A percentile compares a stretch with the other conserved stretches of the same genome.
These are phyloP conservation scores for Leucoagaricus sp. DNA, from an alignment of 1,284 basidiomycete genomes.

Conservation along the genomic window DNA sequence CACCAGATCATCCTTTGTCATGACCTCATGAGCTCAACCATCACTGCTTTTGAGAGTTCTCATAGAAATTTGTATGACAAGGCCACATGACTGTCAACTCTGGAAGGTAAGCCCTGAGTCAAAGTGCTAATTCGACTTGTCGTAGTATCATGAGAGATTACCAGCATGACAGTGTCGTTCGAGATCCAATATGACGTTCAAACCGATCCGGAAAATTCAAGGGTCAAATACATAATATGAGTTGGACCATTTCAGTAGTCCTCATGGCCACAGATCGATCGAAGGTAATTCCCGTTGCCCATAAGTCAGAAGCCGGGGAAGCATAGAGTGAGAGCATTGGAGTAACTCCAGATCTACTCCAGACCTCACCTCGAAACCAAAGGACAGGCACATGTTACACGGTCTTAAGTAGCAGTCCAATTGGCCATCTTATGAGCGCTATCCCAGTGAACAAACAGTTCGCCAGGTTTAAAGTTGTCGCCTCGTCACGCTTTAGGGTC, in stretches of 20 bases:
- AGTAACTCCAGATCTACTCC: slow-evolving; percentile 1
- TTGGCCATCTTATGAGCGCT: slow-evolving; percentile 1
- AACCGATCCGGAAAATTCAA: too few relatives aligned
- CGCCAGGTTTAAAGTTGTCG: not conserved
- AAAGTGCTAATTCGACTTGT: too few relatives aligned
- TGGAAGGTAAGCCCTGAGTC: too few relatives aligned
- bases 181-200: too few relatives aligned
- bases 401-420: not conserved
- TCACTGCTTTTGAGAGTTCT: not conserved
- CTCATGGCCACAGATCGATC: not conserved
- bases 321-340: slow-evolving; percentile 9
- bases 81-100: too few relatives aligned
- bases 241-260: not conserved
- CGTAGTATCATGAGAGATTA: too few relatives aligned
- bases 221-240: too few relatives aligned
- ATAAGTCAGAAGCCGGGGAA: slow-evolving; percentile 4
- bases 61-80: not conserved
- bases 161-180: too few relatives aligned
- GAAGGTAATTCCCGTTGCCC: not conserved
- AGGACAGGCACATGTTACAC: not conserved
- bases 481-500: not conserved
- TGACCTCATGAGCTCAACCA: not conserved
- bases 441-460: not conserved
- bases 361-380: not conserved
- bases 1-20: not conserved